Base-by-base conservation (phyloP, 305 asterid species). In the Ajuga reptans region DNA sequence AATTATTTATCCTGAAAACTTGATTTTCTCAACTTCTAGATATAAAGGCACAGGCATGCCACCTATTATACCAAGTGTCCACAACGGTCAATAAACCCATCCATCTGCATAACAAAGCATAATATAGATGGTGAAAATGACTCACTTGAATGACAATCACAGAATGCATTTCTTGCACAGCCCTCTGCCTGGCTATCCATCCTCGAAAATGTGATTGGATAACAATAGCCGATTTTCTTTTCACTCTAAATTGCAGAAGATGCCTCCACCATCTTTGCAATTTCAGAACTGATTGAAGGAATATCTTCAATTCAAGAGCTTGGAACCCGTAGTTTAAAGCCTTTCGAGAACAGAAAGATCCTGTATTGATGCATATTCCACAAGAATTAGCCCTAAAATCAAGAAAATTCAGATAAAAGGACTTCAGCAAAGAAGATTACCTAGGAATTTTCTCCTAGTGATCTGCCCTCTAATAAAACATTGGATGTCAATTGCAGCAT, bases 261-360 rank as follows among this genome's bases (percentile, higher is more conserved):
- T 60, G 65, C 78, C 92, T 87, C 97, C 98, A 88, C 93, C 90
- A 85, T 78, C 86, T 87, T 78, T 90, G 98, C 85, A 92, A 75
- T 82, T 85, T 90, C 75, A 84, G 46, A 50, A 84, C 86, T 63
- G 89, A 84, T 69, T 73, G 80, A 50, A 79, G 52, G 61, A 81
- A 34, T 69, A 82, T 74, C 64, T 77, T 76, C 78, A 85, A 29
- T 80, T 84, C 87, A 80, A 53, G 78, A 65, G 79, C 76, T 9
- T 68, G 73, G 68, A 63, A 39, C 15, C 64, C 42, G 56, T 78
- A 12, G 70, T 46, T 73, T 52, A 74, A 72, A 71, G 72, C 43
- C 50, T 67, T 77, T 14, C 39, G 68, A 79, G 73, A 72, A 76
- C 76, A 34, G 16, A 80, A 77, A 46, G 85, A 76, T 71, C 95